Conservation (phyloP, 2,329 filamentous ascomycete genomes). For the Scedosporium minutisporum region DNA sequence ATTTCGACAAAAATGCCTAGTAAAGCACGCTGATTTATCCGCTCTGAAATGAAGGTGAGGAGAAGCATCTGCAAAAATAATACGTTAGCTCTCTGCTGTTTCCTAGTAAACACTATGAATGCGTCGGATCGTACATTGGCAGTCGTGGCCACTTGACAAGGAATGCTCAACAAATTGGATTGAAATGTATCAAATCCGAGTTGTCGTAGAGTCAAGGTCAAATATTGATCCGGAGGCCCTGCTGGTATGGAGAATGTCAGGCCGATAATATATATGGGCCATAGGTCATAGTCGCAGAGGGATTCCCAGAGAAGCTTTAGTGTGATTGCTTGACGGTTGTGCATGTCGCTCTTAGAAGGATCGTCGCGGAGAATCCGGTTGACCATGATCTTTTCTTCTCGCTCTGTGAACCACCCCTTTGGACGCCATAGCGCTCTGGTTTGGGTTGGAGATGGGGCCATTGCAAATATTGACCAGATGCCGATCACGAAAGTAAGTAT, state of each 20-base stretch:
- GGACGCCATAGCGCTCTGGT: conserved; percentile 37
- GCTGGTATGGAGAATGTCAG: conserved; percentile 14
- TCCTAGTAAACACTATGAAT: neutral
- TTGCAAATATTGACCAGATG: conserved; percentile 20
- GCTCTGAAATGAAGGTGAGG: conserved; percentile 22
- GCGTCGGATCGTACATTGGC: conserved; percentile 3
- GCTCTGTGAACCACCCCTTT: conserved; percentile 46
- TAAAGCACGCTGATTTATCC: conserved; percentile 18
- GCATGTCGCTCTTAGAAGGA: conserved; percentile 44
- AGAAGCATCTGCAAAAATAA: conserved; percentile 8
- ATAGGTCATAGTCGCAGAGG: conserved; percentile 44
- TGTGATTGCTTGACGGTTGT: conserved; percentile 43
- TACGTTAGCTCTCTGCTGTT: neutral
- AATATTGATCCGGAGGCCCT: conserved; percentile 16
- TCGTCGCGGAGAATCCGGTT: conserved; percentile 44
- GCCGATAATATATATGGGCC: conserved; percentile 36
- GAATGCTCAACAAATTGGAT: conserved; percentile 48
- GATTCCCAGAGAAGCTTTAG: conserved; percentile 33
- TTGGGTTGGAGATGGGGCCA: conserved; percentile 21
- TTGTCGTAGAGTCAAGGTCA: conserved; percentile 16
- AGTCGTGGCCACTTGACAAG: conserved; percentile 15
- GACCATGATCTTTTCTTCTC: conserved; percentile 48
- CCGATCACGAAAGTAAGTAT: conserved; percentile 12
- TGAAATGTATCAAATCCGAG: conserved; percentile 32
- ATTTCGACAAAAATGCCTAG: conserved; percentile 21